These are phyloP conservation scores for Pulchroboletus neoregius DNA, from an alignment of 1,284 basidiomycete genomes.

Conservation along the genomic window DNA sequence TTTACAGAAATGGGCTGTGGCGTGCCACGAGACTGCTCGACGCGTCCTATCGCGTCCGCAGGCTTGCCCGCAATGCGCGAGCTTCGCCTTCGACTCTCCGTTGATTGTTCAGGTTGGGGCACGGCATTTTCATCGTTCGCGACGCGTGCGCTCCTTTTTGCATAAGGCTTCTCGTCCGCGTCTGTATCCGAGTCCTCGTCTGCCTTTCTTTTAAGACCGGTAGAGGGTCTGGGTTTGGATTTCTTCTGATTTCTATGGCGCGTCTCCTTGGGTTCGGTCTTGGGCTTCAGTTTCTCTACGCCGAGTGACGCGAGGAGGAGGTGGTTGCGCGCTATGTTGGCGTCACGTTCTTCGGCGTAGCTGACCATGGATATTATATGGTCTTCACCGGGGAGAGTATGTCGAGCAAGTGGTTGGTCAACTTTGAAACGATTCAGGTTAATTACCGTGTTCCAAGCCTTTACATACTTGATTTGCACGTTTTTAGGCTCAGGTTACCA, in stretches of 20 bases:
- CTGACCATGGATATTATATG: slow-evolving; percentile 15
- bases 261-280: slow-evolving; percentile 46
- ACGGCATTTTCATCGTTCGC: slow-evolving; percentile 28
- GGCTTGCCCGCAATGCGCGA: slow-evolving; percentile 56
- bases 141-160: slow-evolving; percentile 31
- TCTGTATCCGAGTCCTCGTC: slow-evolving; percentile 10
- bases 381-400: too few relatives aligned
- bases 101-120: background rate
- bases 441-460: too few relatives aligned
- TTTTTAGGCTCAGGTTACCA: too few relatives aligned
- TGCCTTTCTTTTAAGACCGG: slow-evolving; percentile 17
- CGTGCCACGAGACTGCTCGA: slow-evolving; percentile 31
- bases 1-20: slow-evolving; percentile 37
- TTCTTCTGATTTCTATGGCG: slow-evolving; percentile 13
- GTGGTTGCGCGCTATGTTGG: slow-evolving; percentile 51
- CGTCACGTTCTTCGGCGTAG: slow-evolving; percentile 46
- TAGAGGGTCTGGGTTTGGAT: slow-evolving; percentile 7
- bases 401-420: too few relatives aligned
- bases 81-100: slow-evolving; percentile 51
- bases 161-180: slow-evolving; percentile 6
- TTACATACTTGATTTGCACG: too few relatives aligned
- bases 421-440: too few relatives aligned
- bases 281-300: slow-evolving; percentile 39
- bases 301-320: slow-evolving; percentile 41
- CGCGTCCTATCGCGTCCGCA: slow-evolving; percentile 45